Base-by-base conservation (phyloP, 768 basidiomycete species). In the Boletus sensibilis region DNA sequence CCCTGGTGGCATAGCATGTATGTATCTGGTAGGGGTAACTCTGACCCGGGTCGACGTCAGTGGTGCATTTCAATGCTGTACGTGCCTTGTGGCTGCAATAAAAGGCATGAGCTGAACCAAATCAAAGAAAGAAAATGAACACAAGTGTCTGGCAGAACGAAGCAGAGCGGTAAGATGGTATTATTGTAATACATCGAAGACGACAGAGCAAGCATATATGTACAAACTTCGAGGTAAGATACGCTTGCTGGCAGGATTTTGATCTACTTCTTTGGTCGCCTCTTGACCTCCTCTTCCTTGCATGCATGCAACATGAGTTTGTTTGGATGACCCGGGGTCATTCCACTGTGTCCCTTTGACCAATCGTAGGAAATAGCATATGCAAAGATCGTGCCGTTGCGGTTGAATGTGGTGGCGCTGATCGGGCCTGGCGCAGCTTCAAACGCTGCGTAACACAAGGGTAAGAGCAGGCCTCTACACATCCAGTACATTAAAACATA, bases 351-450 rank as follows among this genome's bases (percentile, higher is more conserved):
- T 9, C 93, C 92, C 68, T 94, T 94, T 16, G 87, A 90, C 94
- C 94, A 96, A 67, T 96, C 94, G 61, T 96, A 96, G 13, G 92
- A 93, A 23, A 96, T 74, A 1, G 93, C 88, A 62, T 97, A 97
- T 0, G 94, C 95, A 67, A 97, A 92, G 60, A 97, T 90, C 31
- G 78, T 85, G 29, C 92, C 92, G 25, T 83, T 91, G 58, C 88
- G 87, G 76, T 93, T 97, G 79, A 96, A 98, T 4, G 85, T 78
- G 10, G 87, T 87, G 9, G 88, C 80, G 20, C 89, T 75, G 58
- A 97, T 89, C 0, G 95, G 93, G 23, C 85, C 88, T 1, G 86
- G 82, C 2, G 79, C 78, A 4, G 83, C 73, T 5, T 93, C 90
- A 70, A 93, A 92, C 10, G 87, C 88, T 88, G 62, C 18, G 56